Evolutionary conservation across 768 basidiomycete genomes (phyloP), one percentile per base, ranked within the genome.

Genomic region (Boletus sp.): DNA sequence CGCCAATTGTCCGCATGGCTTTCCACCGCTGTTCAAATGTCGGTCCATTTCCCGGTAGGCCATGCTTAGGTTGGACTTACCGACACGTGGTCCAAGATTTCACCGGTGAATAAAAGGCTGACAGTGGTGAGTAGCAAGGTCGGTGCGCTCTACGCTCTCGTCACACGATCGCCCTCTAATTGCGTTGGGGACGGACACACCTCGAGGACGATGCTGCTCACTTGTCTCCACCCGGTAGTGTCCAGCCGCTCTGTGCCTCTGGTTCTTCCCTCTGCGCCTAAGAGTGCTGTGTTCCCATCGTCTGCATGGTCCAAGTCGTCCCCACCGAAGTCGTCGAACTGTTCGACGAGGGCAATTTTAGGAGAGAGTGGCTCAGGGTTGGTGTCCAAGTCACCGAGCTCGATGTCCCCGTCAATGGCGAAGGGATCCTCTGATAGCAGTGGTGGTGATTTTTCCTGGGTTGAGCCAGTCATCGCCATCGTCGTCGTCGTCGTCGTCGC

Each of bases 1-100:
- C 94, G 76, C 98, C 88, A 45, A 98, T 84, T 39, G 88, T 81
- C 45, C 78, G 78, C 83, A 99, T 94, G 32, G 95, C 93, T 57
- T 76, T 79, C 94, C 94, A 98, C 51, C 77, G 83, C 91, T 95
- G 19, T 35, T 44, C 8, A n/a, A 40, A 25, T 47, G 51, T 57
- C 27, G 58, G 54, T 38, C n/a, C 13, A 23, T 38, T 32, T 53
- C 39, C 29, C 34, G 51, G 53, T 19, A 38, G 30, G 50, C 37
- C 34, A 50, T 46, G 60, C 50, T 50, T 27, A n/a, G 35, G 37
- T 49, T 5, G 11, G n/a, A 74, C 81, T 57, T 57, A 93, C 92
- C 51, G 94, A 88, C 50, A 98, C 84, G 58, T 84, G 83, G 70
- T 93, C 88, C 30, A 99, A 74, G 1, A 98, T 79, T 67, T 94